These are phyloP conservation scores for Rhodotorula diobovata DNA, from an alignment of 768 basidiomycete genomes.

Conservation along the genomic window DNA sequence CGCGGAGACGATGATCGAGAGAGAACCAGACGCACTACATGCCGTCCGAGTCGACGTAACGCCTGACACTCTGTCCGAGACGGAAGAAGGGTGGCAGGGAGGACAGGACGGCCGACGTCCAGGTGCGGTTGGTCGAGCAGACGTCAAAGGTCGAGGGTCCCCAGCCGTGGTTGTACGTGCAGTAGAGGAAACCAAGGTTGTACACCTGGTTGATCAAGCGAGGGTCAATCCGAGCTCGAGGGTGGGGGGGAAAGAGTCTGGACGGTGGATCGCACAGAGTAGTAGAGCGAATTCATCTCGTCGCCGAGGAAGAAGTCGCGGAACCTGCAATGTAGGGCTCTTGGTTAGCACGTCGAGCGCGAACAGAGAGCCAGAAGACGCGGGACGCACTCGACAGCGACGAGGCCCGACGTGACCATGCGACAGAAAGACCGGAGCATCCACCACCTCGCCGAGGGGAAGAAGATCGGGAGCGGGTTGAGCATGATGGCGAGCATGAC, in stretches of 20 bases:
- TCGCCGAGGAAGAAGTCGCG: constrained; percentile 51
- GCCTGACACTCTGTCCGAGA: constrained; percentile 76
- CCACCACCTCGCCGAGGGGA: constrained; percentile 73
- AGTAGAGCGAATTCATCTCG: constrained; percentile 39
- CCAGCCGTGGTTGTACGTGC: constrained; percentile 63
- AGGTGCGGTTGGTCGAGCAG: constrained; percentile 52
- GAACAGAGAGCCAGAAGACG: neutral
- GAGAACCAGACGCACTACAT: constrained; percentile 8
- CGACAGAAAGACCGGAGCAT: constrained; percentile 61
- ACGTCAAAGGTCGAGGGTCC: constrained; percentile 38
- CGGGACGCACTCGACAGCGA: constrained; percentile 47
- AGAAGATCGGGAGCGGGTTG: constrained; percentile 69
- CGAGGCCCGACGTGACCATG: constrained; percentile 63
- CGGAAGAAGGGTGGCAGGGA: constrained; percentile 69
- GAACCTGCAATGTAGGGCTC: constrained; percentile 33
- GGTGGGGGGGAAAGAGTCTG: neutral
- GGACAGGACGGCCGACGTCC: constrained; percentile 61
- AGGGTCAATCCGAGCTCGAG: too few species aligned
- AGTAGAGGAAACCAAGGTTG: constrained; percentile 56
- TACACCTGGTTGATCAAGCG: too few species aligned
- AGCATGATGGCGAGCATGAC: constrained; percentile 54
- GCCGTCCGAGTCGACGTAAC: constrained; percentile 68
- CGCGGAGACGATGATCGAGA: neutral
- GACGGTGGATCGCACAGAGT: constrained; percentile 15
- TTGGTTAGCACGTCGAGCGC: neutral